These are phyloP conservation scores for Amanita rubescens DNA, from an alignment of 768 basidiomycete genomes.

Conservation along the genomic window DNA sequence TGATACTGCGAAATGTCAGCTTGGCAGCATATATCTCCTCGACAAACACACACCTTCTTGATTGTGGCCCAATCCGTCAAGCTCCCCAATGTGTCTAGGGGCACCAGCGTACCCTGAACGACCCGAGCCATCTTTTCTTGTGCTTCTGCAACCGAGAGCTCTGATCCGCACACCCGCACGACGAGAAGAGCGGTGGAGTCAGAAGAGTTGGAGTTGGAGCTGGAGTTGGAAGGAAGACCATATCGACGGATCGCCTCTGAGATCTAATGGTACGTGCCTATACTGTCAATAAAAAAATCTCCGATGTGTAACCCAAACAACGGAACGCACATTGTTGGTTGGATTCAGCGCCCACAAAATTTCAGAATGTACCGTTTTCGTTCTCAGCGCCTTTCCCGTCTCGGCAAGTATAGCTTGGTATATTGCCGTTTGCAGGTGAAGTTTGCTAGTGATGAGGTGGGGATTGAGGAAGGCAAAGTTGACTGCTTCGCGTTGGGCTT, in stretches of 20 bases:
- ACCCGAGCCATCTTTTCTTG: constrained; percentile 46
- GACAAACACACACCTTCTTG: constrained; percentile 50
- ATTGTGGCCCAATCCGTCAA: constrained; percentile 68
- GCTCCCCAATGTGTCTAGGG: constrained; percentile 34
- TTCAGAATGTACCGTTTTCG: constrained; percentile 88
- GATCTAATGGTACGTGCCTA: constrained; percentile 44
- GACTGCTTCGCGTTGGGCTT: constrained; percentile 64
- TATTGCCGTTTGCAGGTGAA: constrained; percentile 81
- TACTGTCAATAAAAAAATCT: neutral
- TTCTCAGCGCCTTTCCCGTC: constrained; percentile 51
- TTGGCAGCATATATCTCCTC: no score
- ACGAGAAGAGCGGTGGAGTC: constrained; percentile 57
- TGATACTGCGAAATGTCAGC: constrained; percentile 39
- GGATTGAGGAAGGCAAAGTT: constrained; percentile 93
- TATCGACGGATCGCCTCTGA: constrained; percentile 82
- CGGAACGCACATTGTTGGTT: constrained; percentile 62
- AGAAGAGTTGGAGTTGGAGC: neutral
- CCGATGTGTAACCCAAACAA: neutral
- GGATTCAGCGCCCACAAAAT: constrained; percentile 84
- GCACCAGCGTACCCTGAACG: constrained; percentile 49
- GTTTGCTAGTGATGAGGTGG: constrained; percentile 64
- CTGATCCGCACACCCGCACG: constrained; percentile 50
- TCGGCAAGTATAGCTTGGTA: constrained; percentile 74
- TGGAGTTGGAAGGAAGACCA: constrained; percentile 55
- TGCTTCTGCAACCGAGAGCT: constrained; percentile 27